Evolutionary conservation across 257 asterid genomes (phyloP).

Genomic region (Eustoma russellianum): DNA sequence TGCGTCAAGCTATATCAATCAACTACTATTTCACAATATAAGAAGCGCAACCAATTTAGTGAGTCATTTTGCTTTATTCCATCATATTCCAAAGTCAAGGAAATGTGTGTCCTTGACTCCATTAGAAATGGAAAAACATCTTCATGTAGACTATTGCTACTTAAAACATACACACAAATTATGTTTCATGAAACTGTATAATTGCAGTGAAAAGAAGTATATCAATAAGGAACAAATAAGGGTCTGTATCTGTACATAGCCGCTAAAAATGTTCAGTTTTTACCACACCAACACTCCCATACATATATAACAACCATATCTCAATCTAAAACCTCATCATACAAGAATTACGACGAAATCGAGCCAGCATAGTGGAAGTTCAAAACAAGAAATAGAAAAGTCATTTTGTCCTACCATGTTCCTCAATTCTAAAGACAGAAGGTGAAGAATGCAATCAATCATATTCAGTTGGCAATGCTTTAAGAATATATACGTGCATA

Average conservation of each 20-base stretch:
- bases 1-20: no score
- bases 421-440: constrained; percentile 11
- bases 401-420: constrained; percentile 13
- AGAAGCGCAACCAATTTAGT: no score
- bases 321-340: constrained; percentile 14
- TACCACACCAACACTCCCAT: constrained; percentile 13
- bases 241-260: constrained; percentile 21
- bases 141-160: no score
- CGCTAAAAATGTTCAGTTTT: not conserved
- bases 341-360: constrained; percentile 10
- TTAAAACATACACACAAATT: no score
- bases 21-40: no score
- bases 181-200: no score
- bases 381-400: constrained; percentile 4
- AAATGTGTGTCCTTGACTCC: no score
- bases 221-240: not conserved
- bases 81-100: no score
- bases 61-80: no score
- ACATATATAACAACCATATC: constrained; percentile 20
- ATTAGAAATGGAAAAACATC: no score
- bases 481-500: constrained; percentile 12
- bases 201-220: no score
- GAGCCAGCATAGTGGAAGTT: not conserved
- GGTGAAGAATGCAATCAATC: constrained; percentile 1
- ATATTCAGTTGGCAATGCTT: constrained; percentile 4